Base-by-base conservation (phyloP, 495 filamentous ascomycete species). In the Aspergillus saccharolyticus region DNA sequence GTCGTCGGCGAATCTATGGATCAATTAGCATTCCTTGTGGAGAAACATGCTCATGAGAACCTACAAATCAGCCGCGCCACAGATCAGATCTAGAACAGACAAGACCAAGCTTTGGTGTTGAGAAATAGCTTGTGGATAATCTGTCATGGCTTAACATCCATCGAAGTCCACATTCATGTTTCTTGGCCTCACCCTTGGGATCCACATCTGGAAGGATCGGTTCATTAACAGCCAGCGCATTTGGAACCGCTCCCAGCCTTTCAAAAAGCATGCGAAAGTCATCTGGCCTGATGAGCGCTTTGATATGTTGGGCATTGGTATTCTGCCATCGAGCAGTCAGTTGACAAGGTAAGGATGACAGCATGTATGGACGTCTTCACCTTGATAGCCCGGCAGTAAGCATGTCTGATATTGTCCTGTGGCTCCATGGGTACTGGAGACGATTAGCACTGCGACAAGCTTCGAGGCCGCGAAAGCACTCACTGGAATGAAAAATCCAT, bases 401-500 rank as follows among this genome's bases (percentile, higher is more conserved):
- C 83, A 44, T 78, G 67, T 54, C 84, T 80, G 30, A 94, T 71
- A 55, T 82, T 81, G 25, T 82, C 80, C 42, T 80, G 79, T 43
- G 71, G 73, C 62, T 89, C 86, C 12, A 73, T 64, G 48, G 82
- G 80, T n/a, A 86, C 75, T 84, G 19, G 30, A 4, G 15, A 53
- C 53, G 64, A 53, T 72, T 54, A 42, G 42, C 46, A 39, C 53
- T 19, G 17, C 20, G 22, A 44, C 10, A 46, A 42, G 10, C 22
- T 19, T 19, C 4, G 16, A 22, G 43, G 20, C 2, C 7, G n/a
- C 17, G 0, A 33, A 22, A 19, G 8, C 24, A 68, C 74, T 39
- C 57, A 83, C 82, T 64, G 59, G 90, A 83, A 43, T 84, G 73
- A 12, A 95, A 73, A 3, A 93, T 79, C 91, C 91, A 96, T 18